Base-by-base conservation (phyloP, 164 flowering plant genomes). In the Liquidambar formosana region DNA sequence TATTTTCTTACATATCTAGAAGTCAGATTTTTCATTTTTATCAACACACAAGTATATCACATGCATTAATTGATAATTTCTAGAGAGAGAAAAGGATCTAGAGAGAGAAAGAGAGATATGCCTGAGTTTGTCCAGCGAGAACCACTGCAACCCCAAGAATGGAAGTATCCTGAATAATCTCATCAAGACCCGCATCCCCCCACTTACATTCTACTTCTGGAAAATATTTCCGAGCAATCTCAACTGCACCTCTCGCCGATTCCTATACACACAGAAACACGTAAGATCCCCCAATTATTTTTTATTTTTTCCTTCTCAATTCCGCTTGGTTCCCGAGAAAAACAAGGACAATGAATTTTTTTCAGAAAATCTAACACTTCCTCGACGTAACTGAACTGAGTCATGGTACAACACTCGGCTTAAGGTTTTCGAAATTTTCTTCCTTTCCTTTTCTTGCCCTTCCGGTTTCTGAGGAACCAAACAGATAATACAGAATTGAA, bases 151-250 rank as follows among this genome's bases (percentile, higher is more conserved):
- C 98, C 22, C 83, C 98, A 66, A 71, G 73, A 28, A 94, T 84
- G 0, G 87, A 83, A 67, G 33, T 38, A 75, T 94, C 98, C 58
- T 72, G 67, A 64, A 81, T 77, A 63, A 94, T 90, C 16, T 89
- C 93, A 25, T 84, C 82, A 67, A 94, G 88, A 61, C 97, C 98
- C 14, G 68, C 73, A 51, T 92, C 97, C 0, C 97, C 98, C 98
- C 97, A 94, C 61, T 89, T 90, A 61, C 87, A 82, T 68, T 90
- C 92, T 60, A 94, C 90, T 1, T 78, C 73, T 0, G 92, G 87
- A 63, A 86, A 92, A 61, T 71, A 65, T 57, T 83, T 80, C 1
- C 80, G 78, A 18, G 92, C 98, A 12, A 87, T 65, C 68, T 82
- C 97, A 19, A 76, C 92, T 13, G 96, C 89, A 64, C 75, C 79